Evolutionary conservation across 2,329 filamentous ascomycete genomes (phyloP).

Genomic region (Aspergillus cejpii): DNA sequence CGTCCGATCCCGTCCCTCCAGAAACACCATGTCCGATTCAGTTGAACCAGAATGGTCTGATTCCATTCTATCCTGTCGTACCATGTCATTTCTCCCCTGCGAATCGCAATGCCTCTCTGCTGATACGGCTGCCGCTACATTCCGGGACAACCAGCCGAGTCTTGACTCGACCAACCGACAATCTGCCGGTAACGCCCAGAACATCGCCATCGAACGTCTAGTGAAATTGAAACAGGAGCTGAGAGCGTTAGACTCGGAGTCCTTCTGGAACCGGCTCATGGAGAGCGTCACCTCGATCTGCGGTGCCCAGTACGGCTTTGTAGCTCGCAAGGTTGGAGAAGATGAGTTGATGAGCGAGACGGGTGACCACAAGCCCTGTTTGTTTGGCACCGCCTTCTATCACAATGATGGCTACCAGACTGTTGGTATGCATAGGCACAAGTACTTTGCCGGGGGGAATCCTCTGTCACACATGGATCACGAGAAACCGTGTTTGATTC

Average conservation of each 20-base stretch:
- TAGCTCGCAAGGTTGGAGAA: conserved; percentile 57
- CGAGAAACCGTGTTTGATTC: conserved; percentile 63
- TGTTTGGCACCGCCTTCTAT: conserved; percentile 61
- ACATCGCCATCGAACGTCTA: conserved; percentile 54
- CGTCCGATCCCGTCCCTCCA: not conserved
- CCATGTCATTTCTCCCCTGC: conserved; percentile 27
- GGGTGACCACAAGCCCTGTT: conserved; percentile 55
- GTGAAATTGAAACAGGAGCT: conserved; percentile 54
- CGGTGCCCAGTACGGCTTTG: conserved; percentile 61
- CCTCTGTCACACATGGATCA: conserved; percentile 64
- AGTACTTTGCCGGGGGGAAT: conserved; percentile 58
- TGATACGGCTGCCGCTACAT: conserved; percentile 18
- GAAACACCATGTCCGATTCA: conserved; percentile 27
- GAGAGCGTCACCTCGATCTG: conserved; percentile 58
- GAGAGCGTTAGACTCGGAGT: conserved; percentile 47
- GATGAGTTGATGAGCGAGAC: conserved; percentile 57
- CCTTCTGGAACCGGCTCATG: conserved; percentile 60
- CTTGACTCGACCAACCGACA: conserved; percentile 20
- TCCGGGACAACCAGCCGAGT: conserved; percentile 20
- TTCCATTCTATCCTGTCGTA: conserved; percentile 19
- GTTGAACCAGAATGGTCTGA: conserved; percentile 30
- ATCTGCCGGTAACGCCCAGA: conserved; percentile 48
- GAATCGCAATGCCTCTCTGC: conserved; percentile 25
- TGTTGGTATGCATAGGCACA: conserved; percentile 52
- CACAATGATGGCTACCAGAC: conserved; percentile 54